These are phyloP conservation scores for Talaromyces sp. DNA, from an alignment of 2,329 filamentous ascomycete genomes.

Conservation along the genomic window DNA sequence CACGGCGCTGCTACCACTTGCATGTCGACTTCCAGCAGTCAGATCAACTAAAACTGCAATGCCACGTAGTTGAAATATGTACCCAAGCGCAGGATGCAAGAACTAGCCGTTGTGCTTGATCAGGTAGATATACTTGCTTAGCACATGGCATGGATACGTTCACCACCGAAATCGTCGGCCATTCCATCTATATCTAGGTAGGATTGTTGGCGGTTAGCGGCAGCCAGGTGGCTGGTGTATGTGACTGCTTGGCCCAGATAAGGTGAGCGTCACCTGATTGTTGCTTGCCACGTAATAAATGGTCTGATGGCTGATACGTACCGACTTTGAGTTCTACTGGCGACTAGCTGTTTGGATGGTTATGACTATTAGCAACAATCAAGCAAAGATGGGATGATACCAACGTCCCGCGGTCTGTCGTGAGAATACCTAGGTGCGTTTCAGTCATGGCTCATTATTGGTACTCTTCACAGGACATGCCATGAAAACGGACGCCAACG, in stretches of 20 bases:
- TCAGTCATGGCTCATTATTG: neutral
- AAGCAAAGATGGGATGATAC: conserved; percentile 5
- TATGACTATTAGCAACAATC: neutral
- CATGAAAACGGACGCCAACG: neutral
- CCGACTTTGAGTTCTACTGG: neutral
- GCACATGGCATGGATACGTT: neutral
- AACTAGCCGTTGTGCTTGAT: neutral
- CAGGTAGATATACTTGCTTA: neutral
- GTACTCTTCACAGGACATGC: neutral
- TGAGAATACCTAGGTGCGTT: neutral
- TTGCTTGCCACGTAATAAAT: conserved; percentile 7
- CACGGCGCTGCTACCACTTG: too few relatives aligned
- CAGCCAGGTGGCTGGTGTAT: neutral
- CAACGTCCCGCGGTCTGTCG: neutral
- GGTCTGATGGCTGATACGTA: neutral
- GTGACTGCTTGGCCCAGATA: neutral
- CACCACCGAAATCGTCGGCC: neutral
- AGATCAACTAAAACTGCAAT: neutral
- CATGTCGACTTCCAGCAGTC: too few relatives aligned
- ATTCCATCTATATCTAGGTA: neutral
- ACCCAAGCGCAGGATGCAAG: neutral
- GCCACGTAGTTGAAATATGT: conserved; percentile 4
- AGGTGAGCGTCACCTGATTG: neutral
- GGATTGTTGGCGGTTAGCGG: neutral
- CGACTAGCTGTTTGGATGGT: neutral